These are phyloP conservation scores for Cnidoscolus chayamansa DNA, from an alignment of 441 rosid species.

Conservation along the genomic window DNA sequence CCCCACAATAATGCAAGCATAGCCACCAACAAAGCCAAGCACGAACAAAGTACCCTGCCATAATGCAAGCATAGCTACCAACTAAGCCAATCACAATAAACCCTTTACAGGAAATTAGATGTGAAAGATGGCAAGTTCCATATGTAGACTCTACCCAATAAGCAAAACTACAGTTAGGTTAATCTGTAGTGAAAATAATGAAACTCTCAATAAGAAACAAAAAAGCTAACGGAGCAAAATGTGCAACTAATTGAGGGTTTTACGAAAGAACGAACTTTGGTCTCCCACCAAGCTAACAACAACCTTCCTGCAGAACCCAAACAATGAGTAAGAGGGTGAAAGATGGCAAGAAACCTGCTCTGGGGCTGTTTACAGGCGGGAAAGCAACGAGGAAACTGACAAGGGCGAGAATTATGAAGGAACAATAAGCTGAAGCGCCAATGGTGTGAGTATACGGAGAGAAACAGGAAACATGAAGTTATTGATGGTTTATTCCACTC, in stretches of 20 bases:
- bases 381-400: neutral
- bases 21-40: neutral
- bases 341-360: neutral
- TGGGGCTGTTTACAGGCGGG: neutral
- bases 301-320: neutral
- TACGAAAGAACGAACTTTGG: conserved; percentile 1
- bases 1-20: too few species aligned
- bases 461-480: neutral
- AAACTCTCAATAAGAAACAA: neutral
- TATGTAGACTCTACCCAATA: neutral
- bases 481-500: neutral
- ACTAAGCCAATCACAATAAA: neutral
- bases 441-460: neutral
- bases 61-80: neutral
- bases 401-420: neutral
- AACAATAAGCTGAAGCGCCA: neutral
- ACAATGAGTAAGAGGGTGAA: neutral
- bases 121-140: neutral
- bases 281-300: neutral
- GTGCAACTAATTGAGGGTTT: neutral
- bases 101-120: neutral
- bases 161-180: neutral
- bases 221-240: neutral
- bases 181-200: neutral
- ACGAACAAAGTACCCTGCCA: neutral